These are phyloP conservation scores for Podaxis rugospora DNA, from an alignment of 768 basidiomycete genomes.

Conservation along the genomic window DNA sequence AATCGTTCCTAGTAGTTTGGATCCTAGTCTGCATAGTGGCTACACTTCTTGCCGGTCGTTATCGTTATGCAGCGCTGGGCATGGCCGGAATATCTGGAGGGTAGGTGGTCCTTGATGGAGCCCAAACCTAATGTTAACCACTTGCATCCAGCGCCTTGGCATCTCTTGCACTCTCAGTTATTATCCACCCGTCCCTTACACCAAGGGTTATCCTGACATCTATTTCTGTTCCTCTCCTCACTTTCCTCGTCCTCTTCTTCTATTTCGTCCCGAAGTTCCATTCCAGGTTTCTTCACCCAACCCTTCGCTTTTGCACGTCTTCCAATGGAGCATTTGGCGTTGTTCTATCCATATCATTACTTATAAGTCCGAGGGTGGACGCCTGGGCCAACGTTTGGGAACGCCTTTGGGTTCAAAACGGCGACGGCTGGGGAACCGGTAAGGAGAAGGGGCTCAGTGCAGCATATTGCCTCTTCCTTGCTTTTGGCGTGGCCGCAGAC, in stretches of 20 bases:
- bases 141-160: conserved; percentile 38
- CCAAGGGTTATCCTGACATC: conserved; percentile 40
- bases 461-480: conserved; percentile 48
- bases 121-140: not conserved
- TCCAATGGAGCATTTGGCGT: conserved; percentile 57
- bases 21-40: conserved; percentile 45
- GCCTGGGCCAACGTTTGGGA: conserved; percentile 62
- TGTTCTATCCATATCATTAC: conserved; percentile 47
- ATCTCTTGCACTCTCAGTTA: conserved; percentile 33
- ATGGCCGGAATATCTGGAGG: conserved; percentile 52
- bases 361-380: conserved; percentile 37
- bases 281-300: conserved; percentile 34
- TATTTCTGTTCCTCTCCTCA: conserved; percentile 28
- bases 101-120: conserved; percentile 25
- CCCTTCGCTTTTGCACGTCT: conserved; percentile 47
- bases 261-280: conserved; percentile 42
- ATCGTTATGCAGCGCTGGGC: conserved; percentile 43
- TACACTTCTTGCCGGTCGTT: conserved; percentile 50
- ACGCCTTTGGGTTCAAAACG: conserved; percentile 48
- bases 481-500: conserved; percentile 43
- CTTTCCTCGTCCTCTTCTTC: conserved; percentile 32
- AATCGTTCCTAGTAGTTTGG: conserved; percentile 59
- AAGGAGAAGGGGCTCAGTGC: conserved; percentile 58
- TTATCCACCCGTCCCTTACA: conserved; percentile 49
- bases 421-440: conserved; percentile 43